Evolutionary conservation across 2,329 filamentous ascomycete species (phyloP), one percentile per base, ranked within the genome.

Genomic region (Talaromyces verruculosus): DNA sequence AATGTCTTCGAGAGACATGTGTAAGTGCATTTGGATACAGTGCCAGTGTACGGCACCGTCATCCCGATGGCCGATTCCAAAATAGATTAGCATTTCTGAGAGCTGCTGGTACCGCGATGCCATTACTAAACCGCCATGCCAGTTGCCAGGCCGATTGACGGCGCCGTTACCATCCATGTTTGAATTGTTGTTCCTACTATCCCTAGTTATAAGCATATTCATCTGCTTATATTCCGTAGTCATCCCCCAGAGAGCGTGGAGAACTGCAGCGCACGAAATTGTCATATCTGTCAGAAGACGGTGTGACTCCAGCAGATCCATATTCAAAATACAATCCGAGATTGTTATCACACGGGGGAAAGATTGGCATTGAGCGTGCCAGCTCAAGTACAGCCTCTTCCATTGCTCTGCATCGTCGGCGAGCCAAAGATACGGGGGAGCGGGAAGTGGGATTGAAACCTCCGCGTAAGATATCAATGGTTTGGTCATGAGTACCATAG

Each of bases 381-480:
- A 43, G 17, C 41, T 43, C 2, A 90, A 76, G 68, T 87, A 90
- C 0, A 83, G 78, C 7, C 79, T 74, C 73, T 89, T 90, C 89
- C 90, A 92, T 67, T 87, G 84, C 19, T 79, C 72, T 1, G 89
- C 88, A 0, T 84, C 84, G 35, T 83, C 82, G 1, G 90, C 89
- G 58, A 86, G 83, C 90, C 90, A 93, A 1, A 92, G 74, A 13
- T 84, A 81, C 63, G 84, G 82, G 0, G 85, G 80, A 67, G 85
- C 85, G 0, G 90, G 89, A 0, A 92, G 75, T 1, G 89, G 88
- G 2, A 91, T 77, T 3, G 85, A 85, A 59, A 92, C 78, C 71
- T 92, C 90, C 0, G 88, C 83, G 71, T 91, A 92, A 0, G 89
- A 89, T 69, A 91, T 86, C 22, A 87, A 79, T 0, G 89, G 87